Evolutionary conservation across 2,329 filamentous ascomycete species (phyloP).

Genomic region (Mollisia scopiformis): DNA sequence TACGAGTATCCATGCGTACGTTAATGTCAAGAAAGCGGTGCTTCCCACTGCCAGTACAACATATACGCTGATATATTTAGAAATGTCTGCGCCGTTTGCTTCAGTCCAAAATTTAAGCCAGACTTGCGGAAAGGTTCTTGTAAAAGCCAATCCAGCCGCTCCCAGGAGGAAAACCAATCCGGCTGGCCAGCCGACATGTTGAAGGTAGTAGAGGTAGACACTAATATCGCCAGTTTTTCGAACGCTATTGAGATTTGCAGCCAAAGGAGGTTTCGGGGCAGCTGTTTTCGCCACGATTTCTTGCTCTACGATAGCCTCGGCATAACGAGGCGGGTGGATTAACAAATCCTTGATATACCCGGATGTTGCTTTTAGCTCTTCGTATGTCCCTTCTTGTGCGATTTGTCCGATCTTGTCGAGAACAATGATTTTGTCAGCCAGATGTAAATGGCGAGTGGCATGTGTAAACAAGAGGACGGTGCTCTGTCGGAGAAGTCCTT

Average conservation of each 20-base stretch:
- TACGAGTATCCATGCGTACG: background rate
- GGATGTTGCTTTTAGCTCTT: too few species aligned
- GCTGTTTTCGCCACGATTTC: too few species aligned
- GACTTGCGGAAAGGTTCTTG: constrained; percentile 21
- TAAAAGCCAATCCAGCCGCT: background rate
- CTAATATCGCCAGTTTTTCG: background rate
- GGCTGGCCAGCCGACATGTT: background rate
- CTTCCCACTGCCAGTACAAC: background rate
- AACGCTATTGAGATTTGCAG: too few species aligned
- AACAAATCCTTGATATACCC: too few species aligned
- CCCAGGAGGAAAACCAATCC: background rate
- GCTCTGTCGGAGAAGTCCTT: constrained; percentile 28
- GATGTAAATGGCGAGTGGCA: constrained; percentile 33
- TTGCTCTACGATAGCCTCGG: too few species aligned
- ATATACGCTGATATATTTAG: background rate
- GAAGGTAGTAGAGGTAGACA: constrained; percentile 1
- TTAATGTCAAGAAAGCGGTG: constrained; percentile 11
- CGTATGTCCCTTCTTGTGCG: constrained; percentile 34
- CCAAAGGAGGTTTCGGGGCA: too few species aligned
- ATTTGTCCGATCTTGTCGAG: constrained; percentile 41
- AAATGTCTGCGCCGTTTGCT: background rate
- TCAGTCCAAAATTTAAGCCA: constrained; percentile 41
- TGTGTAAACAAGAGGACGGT: constrained; percentile 43
- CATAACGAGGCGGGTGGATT: too few species aligned
- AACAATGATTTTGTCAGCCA: constrained; percentile 29